Evolutionary conservation across 208 protist genomes (phyloP).

Genomic region (Acanthamoeba royreba): DNA sequence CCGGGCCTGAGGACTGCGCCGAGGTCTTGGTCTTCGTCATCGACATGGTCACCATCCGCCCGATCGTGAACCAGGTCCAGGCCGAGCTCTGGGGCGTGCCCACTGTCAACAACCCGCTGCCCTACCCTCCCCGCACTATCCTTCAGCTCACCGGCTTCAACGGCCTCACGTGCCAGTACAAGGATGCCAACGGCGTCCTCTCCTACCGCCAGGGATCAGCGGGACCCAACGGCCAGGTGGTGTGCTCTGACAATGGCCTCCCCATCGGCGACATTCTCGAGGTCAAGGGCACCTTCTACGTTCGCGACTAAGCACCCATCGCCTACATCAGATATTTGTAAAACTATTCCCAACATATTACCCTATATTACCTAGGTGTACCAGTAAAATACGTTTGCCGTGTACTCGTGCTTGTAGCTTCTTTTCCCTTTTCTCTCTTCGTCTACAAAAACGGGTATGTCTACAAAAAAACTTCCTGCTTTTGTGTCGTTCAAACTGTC

Average conservation of each 20-base stretch:
- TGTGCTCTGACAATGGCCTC: background rate
- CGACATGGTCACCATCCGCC: background rate
- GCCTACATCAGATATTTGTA: too few relatives aligned
- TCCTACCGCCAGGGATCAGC: background rate
- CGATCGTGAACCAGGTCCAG: background rate
- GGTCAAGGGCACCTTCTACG: too few relatives aligned
- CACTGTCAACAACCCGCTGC: background rate
- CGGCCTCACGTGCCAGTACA: background rate
- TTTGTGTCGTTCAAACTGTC: too few relatives aligned
- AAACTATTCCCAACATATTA: too few relatives aligned
- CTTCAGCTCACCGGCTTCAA: background rate
- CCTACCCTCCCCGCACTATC: background rate
- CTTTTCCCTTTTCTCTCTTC: too few relatives aligned
- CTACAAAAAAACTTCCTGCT: too few relatives aligned
- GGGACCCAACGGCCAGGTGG: background rate
- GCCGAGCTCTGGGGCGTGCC: background rate
- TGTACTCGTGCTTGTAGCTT: too few relatives aligned
- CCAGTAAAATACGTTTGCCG: too few relatives aligned
- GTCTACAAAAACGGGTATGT: too few relatives aligned
- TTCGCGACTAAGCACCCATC: too few relatives aligned
- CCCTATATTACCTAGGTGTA: too few relatives aligned
- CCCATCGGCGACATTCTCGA: background rate
- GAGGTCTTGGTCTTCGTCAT: background rate
- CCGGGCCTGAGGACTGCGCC: background rate
- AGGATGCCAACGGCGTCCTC: too few relatives aligned